Percentiles rank a stretch among this genome's conserved stretches.
phyloP scores from a whole-genome alignment of 352 stramenopile genomes.

The Pythium brassicae region DNA sequence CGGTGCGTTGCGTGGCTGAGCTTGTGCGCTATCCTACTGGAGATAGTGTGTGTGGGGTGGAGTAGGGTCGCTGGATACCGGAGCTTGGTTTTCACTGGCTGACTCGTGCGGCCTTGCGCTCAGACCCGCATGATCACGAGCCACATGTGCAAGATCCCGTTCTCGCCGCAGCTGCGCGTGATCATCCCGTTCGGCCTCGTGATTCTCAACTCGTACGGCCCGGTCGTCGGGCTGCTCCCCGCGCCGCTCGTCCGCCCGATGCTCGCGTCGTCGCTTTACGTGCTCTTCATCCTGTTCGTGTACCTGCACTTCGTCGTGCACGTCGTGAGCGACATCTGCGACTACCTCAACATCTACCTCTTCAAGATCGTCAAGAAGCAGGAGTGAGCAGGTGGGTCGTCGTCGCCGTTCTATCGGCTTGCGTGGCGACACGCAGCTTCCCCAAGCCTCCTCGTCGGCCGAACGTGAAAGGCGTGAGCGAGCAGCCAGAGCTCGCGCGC shows the following conservation, averaged over 20 bases:
- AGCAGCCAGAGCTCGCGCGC: background rate
- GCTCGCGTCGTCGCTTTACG: slow-evolving; percentile 62
- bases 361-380: slow-evolving; percentile 68
- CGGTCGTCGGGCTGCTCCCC: slow-evolving; percentile 35
- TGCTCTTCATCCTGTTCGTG: slow-evolving; percentile 63
- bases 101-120: background rate
- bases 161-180: slow-evolving; percentile 74
- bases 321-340: slow-evolving; percentile 83
- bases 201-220: slow-evolving; percentile 71
- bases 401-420: too few species aligned
- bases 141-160: slow-evolving; percentile 89
- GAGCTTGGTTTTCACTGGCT: slow-evolving; percentile 1
- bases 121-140: slow-evolving; percentile 87
- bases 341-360: slow-evolving; percentile 82
- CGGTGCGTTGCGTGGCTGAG: slow-evolving; percentile 30
- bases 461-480: background rate
- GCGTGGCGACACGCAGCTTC: too few species aligned
- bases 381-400: background rate
- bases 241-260: slow-evolving; percentile 59
- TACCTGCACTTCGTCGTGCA: slow-evolving; percentile 81
- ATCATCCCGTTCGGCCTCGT: slow-evolving; percentile 75
- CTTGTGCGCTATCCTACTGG: too few species aligned
- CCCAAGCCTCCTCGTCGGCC: too few species aligned
- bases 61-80: background rate
- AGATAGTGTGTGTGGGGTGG: background rate